A percentile compares a stretch with the other conserved stretches of the same genome.
Evolutionary conservation across 306 rosid species (phyloP).

Genomic region (Quercus aquifolioides): DNA sequence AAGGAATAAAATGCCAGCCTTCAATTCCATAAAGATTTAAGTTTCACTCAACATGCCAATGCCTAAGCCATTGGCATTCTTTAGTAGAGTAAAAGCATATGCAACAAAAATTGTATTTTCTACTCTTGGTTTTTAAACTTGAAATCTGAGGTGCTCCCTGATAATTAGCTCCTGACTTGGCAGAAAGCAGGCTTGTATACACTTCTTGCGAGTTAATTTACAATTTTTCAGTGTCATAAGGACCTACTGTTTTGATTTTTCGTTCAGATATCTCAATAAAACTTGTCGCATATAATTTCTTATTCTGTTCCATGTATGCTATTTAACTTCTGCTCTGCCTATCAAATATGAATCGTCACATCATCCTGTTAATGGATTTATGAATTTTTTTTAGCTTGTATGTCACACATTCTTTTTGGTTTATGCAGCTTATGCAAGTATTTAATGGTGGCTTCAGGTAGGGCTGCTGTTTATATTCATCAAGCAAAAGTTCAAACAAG

Average conservation of each 20-base stretch:
- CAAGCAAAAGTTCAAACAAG: conserved; percentile 25
- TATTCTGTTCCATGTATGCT: background rate
- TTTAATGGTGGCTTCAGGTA: conserved; percentile 55
- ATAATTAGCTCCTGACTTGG: background rate
- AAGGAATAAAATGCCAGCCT: background rate
- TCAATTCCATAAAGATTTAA: background rate
- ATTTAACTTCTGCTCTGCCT: background rate
- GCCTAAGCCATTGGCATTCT: too few species aligned
- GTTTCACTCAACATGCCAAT: background rate
- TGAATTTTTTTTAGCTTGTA: background rate
- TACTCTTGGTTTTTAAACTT: too few species aligned
- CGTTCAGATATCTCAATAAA: background rate
- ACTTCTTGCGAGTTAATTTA: background rate
- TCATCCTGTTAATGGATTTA: background rate
- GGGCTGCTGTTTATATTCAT: conserved; percentile 39
- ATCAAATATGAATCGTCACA: background rate
- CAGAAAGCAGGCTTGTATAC: background rate
- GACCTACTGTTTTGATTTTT: background rate
- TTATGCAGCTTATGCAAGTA: conserved; percentile 55
- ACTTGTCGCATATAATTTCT: background rate
- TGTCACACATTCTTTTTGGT: background rate
- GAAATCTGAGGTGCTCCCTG: too few species aligned
- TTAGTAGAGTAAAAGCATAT: too few species aligned
- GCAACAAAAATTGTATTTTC: too few species aligned
- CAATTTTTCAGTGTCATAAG: background rate